These are phyloP conservation scores for Mucor mucedo DNA, from an alignment of 371 early-diverging fungal species.

Conservation along the genomic window DNA sequence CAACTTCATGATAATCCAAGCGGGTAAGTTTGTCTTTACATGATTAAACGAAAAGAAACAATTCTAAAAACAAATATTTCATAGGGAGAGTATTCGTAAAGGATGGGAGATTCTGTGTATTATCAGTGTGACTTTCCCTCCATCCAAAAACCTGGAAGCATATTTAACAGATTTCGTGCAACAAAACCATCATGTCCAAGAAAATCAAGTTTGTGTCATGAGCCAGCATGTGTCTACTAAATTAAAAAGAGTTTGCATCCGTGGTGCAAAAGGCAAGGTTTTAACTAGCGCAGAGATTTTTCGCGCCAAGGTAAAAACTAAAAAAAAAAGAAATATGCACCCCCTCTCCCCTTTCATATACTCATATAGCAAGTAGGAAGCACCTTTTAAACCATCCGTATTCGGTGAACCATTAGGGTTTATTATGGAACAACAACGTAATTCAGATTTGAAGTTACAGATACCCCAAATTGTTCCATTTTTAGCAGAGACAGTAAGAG, in stretches of 20 bases:
- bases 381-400: constrained; percentile 87
- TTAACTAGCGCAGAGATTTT: constrained; percentile 80
- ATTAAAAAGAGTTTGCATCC: constrained; percentile 72
- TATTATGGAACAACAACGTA: constrained; percentile 73
- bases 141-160: constrained; percentile 86
- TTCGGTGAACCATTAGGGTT: constrained; percentile 90
- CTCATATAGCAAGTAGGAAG: constrained; percentile 55
- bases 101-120: constrained; percentile 92
- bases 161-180: constrained; percentile 83
- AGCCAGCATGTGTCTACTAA: constrained; percentile 67
- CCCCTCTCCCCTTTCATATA: neutral
- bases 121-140: constrained; percentile 85
- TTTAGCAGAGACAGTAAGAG: constrained; percentile 75
- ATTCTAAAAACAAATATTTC: neutral
- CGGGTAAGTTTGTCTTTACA: constrained; percentile 42
- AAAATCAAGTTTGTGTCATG: constrained; percentile 61
- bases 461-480: constrained; percentile 88
- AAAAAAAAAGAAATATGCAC: neutral
- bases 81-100: constrained; percentile 68
- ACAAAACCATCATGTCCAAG: constrained; percentile 49
- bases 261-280: constrained; percentile 84
- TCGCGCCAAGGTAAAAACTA: constrained; percentile 70
- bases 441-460: constrained; percentile 41
- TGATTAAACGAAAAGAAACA: neutral
- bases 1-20: constrained; percentile 86